Percentiles rank a stretch among this genome's conserved stretches.
These are phyloP conservation scores for Tetrahymena elliotti DNA, from an alignment of 73 alveolate genomes.

Conservation along the genomic window DNA sequence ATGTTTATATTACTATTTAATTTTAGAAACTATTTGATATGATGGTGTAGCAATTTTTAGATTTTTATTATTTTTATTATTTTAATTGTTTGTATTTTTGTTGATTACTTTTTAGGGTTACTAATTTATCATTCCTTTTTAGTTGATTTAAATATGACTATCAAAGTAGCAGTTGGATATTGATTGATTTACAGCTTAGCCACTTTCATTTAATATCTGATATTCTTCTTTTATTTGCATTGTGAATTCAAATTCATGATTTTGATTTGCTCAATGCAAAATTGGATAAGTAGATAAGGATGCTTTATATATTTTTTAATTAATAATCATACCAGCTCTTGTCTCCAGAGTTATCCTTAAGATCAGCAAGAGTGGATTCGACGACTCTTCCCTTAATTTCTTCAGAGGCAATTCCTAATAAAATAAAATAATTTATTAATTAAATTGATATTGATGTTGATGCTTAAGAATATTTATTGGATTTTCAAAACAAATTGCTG, in stretches of 20 bases:
- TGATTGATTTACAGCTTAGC: not conserved
- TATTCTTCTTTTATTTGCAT: not conserved
- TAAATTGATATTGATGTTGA: not conserved
- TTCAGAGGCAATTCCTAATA: constrained; percentile 62
- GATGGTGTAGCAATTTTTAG: too few relatives aligned
- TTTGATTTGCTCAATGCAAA: not conserved
- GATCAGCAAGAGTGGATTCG: constrained; percentile 76
- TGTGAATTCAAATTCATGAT: not conserved
- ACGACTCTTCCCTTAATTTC: constrained; percentile 89
- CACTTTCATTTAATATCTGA: too few relatives aligned
- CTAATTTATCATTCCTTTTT: too few relatives aligned
- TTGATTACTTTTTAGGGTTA: too few relatives aligned
- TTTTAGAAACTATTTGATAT: too few relatives aligned
- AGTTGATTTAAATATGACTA: not conserved
- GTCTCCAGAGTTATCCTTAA: constrained; percentile 39
- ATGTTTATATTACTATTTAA: too few relatives aligned
- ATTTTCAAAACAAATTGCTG: not conserved
- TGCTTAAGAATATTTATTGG: not conserved
- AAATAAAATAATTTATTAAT: not conserved
- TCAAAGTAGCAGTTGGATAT: not conserved
- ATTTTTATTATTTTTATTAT: too few relatives aligned
- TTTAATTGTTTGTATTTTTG: too few relatives aligned
- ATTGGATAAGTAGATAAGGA: not conserved
- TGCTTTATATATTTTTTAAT: not conserved
- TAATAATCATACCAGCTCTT: constrained; percentile 11